Percentiles rank a stretch among this genome's conserved stretches.
phyloP scores from a whole-genome alignment of 2,329 filamentous ascomycete species.

The Ophiostoma ulmi region DNA sequence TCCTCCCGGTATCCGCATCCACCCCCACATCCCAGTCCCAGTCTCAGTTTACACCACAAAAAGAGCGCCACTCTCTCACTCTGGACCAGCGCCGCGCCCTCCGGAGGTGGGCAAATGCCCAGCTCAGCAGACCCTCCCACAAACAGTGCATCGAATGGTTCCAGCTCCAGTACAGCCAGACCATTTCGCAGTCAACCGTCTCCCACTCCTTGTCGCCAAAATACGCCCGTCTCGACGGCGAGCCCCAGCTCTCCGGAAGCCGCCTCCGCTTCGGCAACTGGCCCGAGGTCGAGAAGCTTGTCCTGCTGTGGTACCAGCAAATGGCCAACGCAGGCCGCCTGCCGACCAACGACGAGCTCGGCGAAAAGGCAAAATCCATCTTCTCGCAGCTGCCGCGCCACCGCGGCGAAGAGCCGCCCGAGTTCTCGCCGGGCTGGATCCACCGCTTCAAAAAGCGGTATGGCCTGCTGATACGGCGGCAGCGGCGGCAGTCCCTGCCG shows the following conservation, averaged over 20 bases:
- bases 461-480: slow-evolving; percentile 50
- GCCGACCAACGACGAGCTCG: slow-evolving; percentile 58
- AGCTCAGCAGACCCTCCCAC: slow-evolving; percentile 53
- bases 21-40: background rate
- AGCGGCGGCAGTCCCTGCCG: slow-evolving; percentile 35
- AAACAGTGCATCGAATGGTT: slow-evolving; percentile 62
- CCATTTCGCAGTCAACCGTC: slow-evolving; percentile 59
- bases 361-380: slow-evolving; percentile 57
- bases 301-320: slow-evolving; percentile 52
- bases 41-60: slow-evolving; percentile 30
- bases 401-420: slow-evolving; percentile 54
- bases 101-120: slow-evolving; percentile 54
- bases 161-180: slow-evolving; percentile 52
- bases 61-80: slow-evolving; percentile 56
- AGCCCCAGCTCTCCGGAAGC: slow-evolving; percentile 57
- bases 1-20: background rate
- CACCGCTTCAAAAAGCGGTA: slow-evolving; percentile 61
- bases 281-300: slow-evolving; percentile 54
- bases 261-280: slow-evolving; percentile 59
- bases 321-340: slow-evolving; percentile 49
- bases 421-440: slow-evolving; percentile 61
- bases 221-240: slow-evolving; percentile 56
- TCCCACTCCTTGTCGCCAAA: slow-evolving; percentile 58
- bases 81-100: slow-evolving; percentile 58
- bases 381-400: slow-evolving; percentile 56